Percentiles rank a stretch among this genome's conserved stretches.
Conservation (phyloP, 2,329 filamentous ascomycete genomes). For the Aureobasidium sp. region DNA sequence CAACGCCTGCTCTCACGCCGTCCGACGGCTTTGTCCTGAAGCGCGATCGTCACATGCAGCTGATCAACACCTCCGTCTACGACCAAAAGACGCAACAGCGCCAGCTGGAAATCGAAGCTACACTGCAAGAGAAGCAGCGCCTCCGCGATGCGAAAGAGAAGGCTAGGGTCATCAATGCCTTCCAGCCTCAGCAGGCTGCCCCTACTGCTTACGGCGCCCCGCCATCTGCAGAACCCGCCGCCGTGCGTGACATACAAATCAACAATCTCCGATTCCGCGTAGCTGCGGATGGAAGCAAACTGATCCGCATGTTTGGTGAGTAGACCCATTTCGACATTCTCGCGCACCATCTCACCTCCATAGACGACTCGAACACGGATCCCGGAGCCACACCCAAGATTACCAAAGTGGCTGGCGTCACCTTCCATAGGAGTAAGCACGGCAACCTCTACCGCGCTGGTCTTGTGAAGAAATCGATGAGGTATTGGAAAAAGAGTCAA, state of each 20-base stretch:
- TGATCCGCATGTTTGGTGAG: slow-evolving; percentile 65
- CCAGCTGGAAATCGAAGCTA: slow-evolving; percentile 63
- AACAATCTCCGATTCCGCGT: slow-evolving; percentile 68
- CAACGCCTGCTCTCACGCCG: neutral
- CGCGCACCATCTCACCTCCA: slow-evolving; percentile 14
- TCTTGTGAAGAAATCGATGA: slow-evolving; percentile 53
- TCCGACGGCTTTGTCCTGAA: slow-evolving; percentile 13
- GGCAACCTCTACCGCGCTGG: slow-evolving; percentile 71
- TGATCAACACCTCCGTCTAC: slow-evolving; percentile 73
- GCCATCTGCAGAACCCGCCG: slow-evolving; percentile 10
- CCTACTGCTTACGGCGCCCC: slow-evolving; percentile 8
- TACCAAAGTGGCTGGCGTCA: slow-evolving; percentile 63
- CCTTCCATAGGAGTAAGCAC: slow-evolving; percentile 76
- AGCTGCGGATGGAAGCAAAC: slow-evolving; percentile 69
- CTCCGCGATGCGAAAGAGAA: slow-evolving; percentile 51
- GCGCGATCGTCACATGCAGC: slow-evolving; percentile 38
- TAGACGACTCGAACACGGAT: slow-evolving; percentile 19
- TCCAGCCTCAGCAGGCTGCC: slow-evolving; percentile 15
- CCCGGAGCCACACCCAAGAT: slow-evolving; percentile 59
- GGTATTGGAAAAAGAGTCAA: slow-evolving; percentile 1
- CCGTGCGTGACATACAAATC: slow-evolving; percentile 53
- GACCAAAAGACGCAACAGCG: slow-evolving; percentile 63
- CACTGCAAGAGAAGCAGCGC: slow-evolving; percentile 48
- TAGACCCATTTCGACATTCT: neutral
- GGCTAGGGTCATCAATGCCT: slow-evolving; percentile 45